phyloP scores from a whole-genome alignment of 352 stramenopile genomes.

The Phytophthora megakarya region DNA sequence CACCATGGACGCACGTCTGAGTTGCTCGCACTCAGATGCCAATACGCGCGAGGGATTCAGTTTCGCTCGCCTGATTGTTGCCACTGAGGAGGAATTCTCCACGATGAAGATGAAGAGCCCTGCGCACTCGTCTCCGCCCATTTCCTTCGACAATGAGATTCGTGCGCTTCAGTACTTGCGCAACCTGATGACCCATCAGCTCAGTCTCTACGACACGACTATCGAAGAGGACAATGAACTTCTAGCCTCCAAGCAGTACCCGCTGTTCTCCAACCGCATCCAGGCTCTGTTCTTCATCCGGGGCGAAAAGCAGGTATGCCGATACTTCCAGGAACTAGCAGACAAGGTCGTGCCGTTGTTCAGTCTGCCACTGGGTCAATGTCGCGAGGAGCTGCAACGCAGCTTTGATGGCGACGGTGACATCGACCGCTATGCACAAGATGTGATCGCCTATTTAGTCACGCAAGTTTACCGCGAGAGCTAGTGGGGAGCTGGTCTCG shows the following conservation, averaged over 20 bases:
- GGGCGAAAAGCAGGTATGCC: conserved; percentile 89
- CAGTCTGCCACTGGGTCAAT: conserved; percentile 65
- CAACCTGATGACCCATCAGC: conserved; percentile 80
- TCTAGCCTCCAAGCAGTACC: conserved; percentile 78
- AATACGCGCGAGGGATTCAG: conserved; percentile 89
- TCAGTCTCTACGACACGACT: conserved; percentile 82
- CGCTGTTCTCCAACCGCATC: conserved; percentile 87
- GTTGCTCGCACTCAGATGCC: conserved; percentile 81
- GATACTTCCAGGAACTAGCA: conserved; percentile 80
- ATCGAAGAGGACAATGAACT: conserved; percentile 88
- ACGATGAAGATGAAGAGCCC: conserved; percentile 82
- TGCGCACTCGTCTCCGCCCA: conserved; percentile 74
- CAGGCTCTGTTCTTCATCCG: conserved; percentile 90
- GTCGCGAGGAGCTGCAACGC: conserved; percentile 71
- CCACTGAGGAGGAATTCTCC: conserved; percentile 84
- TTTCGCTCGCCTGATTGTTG: conserved; percentile 84
- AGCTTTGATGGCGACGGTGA: conserved; percentile 83
- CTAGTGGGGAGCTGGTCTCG: conserved; percentile 35
- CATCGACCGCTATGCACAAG: conserved; percentile 84
- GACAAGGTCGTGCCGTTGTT: conserved; percentile 88
- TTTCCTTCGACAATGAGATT: conserved; percentile 89
- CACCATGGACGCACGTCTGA: conserved; percentile 87
- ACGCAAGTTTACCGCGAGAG: conserved; percentile 83
- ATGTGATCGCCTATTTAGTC: conserved; percentile 90
- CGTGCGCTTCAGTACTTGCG: conserved; percentile 74